Base-by-base conservation (phyloP, 2,329 filamentous ascomycete species). In the Elsinoe fawcettii region DNA sequence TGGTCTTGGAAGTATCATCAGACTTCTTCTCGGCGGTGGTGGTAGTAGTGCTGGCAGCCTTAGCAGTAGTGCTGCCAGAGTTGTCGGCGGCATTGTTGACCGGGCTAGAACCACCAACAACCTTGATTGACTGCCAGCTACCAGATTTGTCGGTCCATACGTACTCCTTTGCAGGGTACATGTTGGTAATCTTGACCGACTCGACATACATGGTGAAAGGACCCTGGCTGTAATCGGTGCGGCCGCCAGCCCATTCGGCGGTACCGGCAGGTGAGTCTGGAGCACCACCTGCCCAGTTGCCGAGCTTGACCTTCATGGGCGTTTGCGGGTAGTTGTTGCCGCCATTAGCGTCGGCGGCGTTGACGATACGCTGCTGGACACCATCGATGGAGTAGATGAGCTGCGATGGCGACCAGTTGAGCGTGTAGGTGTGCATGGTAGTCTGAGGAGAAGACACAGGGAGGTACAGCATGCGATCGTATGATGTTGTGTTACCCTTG, bases 241-340 rank as follows among this genome's bases (percentile, higher is more conserved):
- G 64, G 56, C 86, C 85, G 49, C 85, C 84, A 46, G 85, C 84
- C 86, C 85, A 88, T 56, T 80, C 67, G 58, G 85, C 77, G 22
- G 83, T 86, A 49, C 85, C 84, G 60, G 72, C 60, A n/a, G 76
- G 69, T 36, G 75, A 69, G 57, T 72, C 69, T 3, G 72, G 69
- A 55, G 74, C 72, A 63, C 78, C 80, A 55, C 74, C 75, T 32
- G 73, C 72, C 75, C 75, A 77, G 67, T 71, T 74, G 49, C 74
- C 74, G 20, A 77, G 66, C 55, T 81, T 83, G 51, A 88, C 70
- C 53, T 82, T 81, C 83, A 87, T 86, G 1, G 88, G 88, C 0
- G 87, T 90, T 67, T 92, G 88, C 0, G 88, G 88, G 69, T 82
- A 91, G 73, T 95, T 88, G 51, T 78, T 69, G 11, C 83, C 82